These are phyloP conservation scores for Xerophyta viscosa DNA, from an alignment of 106 monocot genomes.

Conservation along the genomic window DNA sequence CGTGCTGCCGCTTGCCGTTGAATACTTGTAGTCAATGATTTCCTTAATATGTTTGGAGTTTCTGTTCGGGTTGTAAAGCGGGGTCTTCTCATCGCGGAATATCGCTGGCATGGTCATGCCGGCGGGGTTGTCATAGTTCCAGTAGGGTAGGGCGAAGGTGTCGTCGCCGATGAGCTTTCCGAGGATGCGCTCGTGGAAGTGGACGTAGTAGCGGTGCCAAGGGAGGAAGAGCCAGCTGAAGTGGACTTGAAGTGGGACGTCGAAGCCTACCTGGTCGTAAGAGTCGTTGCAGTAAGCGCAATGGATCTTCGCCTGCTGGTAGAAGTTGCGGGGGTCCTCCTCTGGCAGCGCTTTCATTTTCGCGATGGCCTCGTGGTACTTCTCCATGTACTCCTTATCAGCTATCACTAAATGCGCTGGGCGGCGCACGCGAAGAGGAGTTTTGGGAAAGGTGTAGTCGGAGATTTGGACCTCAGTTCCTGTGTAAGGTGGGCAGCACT, in stretches of 20 bases:
- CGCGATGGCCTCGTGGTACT: slow-evolving; percentile 20
- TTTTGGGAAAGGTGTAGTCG: slow-evolving; percentile 4
- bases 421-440: slow-evolving; percentile 12
- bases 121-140: slow-evolving; percentile 26
- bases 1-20: neutral
- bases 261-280: slow-evolving; percentile 18
- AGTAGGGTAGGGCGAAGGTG: slow-evolving; percentile 30
- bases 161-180: slow-evolving; percentile 27
- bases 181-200: slow-evolving; percentile 35
- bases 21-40: slow-evolving; percentile 19
- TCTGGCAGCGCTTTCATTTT: slow-evolving; percentile 23
- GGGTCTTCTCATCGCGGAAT: slow-evolving; percentile 1
- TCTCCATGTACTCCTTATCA: slow-evolving; percentile 15
- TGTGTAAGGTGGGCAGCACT: slow-evolving; percentile 1
- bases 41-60: slow-evolving; percentile 3
- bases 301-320: slow-evolving; percentile 34
- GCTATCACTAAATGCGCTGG: slow-evolving; percentile 10
- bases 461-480: neutral
- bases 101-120: slow-evolving; percentile 14
- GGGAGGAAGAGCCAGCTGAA: slow-evolving; percentile 31
- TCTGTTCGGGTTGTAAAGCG: slow-evolving; percentile 17
- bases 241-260: slow-evolving; percentile 18
- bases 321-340: slow-evolving; percentile 28
- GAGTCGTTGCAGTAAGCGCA: slow-evolving; percentile 39
- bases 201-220: slow-evolving; percentile 33